Percentiles rank a stretch among this genome's conserved stretches.
These are phyloP conservation scores for Ceratobasidium sp. DNA, from an alignment of 1,284 basidiomycete genomes.

Conservation along the genomic window DNA sequence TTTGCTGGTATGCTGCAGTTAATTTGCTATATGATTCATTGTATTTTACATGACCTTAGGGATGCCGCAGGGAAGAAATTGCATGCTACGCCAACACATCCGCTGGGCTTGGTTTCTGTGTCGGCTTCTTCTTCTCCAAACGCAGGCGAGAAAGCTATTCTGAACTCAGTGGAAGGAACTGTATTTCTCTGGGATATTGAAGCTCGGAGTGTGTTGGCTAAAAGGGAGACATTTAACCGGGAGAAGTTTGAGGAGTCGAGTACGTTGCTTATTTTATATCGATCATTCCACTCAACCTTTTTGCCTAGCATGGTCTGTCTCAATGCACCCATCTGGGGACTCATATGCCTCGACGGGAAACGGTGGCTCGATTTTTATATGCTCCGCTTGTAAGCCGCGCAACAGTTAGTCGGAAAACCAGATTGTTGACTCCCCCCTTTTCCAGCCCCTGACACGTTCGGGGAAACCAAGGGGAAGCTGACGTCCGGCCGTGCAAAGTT, in stretches of 20 bases:
- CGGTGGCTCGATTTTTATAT: slow-evolving; percentile 75
- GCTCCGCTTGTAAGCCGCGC: slow-evolving; percentile 64
- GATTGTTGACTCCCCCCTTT: slow-evolving; percentile 60
- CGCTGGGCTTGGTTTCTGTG: slow-evolving; percentile 77
- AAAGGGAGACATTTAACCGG: slow-evolving; percentile 76
- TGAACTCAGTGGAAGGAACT: slow-evolving; percentile 83
- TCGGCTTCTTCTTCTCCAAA: slow-evolving; percentile 63
- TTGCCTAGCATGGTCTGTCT: slow-evolving; percentile 77
- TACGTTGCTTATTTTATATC: slow-evolving; percentile 59
- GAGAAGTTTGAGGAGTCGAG: slow-evolving; percentile 71
- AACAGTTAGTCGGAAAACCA: background rate
- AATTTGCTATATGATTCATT: background rate
- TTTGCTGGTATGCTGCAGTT: slow-evolving; percentile 61
- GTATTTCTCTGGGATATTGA: slow-evolving; percentile 77
- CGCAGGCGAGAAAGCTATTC: slow-evolving; percentile 71
- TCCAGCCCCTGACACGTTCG: slow-evolving; percentile 71
- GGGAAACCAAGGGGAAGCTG: slow-evolving; percentile 57
- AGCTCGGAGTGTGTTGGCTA: slow-evolving; percentile 67
- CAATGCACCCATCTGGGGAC: slow-evolving; percentile 74
- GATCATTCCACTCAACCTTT: slow-evolving; percentile 27
- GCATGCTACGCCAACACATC: slow-evolving; percentile 71
- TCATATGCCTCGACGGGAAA: slow-evolving; percentile 83
- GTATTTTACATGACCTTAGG: slow-evolving; percentile 50
- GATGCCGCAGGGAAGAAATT: slow-evolving; percentile 72
- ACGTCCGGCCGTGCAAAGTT: slow-evolving; percentile 77